Percentiles rank a stretch among this genome's conserved stretches.
These are phyloP conservation scores for Cytospora schulzeri DNA, from an alignment of 2,329 filamentous ascomycete genomes.

Conservation along the genomic window DNA sequence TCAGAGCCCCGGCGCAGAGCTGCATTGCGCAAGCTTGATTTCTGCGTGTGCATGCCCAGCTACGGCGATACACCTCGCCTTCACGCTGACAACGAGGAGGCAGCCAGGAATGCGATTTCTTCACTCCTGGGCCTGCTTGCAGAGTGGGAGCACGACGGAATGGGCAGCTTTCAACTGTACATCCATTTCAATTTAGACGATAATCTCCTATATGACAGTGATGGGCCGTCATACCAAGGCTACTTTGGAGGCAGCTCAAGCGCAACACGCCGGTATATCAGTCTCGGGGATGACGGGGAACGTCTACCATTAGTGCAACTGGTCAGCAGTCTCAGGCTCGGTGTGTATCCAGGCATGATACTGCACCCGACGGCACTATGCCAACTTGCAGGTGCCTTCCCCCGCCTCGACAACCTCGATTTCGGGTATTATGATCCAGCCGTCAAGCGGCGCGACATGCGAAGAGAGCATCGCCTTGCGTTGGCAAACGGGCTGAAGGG, in stretches of 20 bases:
- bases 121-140: neutral
- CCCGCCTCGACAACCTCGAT: neutral
- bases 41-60: neutral
- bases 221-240: neutral
- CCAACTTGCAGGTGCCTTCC: neutral
- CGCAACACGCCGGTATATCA: neutral
- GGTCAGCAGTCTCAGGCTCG: neutral
- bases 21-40: neutral
- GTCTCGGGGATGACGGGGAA: neutral
- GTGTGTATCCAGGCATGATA: neutral
- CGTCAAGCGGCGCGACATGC: neutral
- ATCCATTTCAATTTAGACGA: neutral
- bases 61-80: neutral
- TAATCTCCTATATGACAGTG: neutral
- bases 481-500: neutral
- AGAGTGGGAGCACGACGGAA: neutral
- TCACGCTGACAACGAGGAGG: neutral
- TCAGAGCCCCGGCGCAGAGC: neutral
- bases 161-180: neutral
- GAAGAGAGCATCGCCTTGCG: neutral
- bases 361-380: neutral
- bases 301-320: neutral
- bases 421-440: neutral
- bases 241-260: neutral
- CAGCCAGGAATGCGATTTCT: neutral